Evolutionary conservation across 352 stramenopile genomes (phyloP).

Genomic region (Globisporangium iwayamae): DNA sequence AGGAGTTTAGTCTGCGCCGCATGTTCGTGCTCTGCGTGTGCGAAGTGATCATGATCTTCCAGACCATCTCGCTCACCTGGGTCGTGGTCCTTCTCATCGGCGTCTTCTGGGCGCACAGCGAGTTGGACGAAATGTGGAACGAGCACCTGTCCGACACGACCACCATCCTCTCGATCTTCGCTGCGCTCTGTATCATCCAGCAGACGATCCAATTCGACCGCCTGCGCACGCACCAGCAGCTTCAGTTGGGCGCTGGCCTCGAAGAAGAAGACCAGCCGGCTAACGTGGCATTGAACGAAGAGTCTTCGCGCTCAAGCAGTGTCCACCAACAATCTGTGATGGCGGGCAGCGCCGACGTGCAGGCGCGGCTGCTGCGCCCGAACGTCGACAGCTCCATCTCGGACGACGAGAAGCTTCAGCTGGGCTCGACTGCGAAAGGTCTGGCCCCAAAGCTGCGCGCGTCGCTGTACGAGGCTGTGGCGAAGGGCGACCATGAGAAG

Average conservation of each 20-base stretch:
- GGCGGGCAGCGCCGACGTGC: slow-evolving; percentile 2
- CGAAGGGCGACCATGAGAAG: slow-evolving; percentile 36
- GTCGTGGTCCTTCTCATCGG: slow-evolving; percentile 41
- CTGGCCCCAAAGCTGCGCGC: slow-evolving; percentile 47
- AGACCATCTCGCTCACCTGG: slow-evolving; percentile 47
- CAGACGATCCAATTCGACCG: slow-evolving; percentile 67
- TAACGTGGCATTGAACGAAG: slow-evolving; percentile 11
- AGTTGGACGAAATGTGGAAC: slow-evolving; percentile 42
- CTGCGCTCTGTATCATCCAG: slow-evolving; percentile 42
- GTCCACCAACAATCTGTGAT: too few relatives aligned
- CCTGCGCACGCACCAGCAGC: slow-evolving; percentile 55
- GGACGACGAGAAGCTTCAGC: slow-evolving; percentile 35
- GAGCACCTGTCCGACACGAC: slow-evolving; percentile 19
- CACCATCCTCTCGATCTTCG: slow-evolving; percentile 23
- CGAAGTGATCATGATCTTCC: slow-evolving; percentile 61
- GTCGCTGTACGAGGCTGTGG: slow-evolving; percentile 45
- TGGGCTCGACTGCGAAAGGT: slow-evolving; percentile 28
- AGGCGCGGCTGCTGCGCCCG: slow-evolving; percentile 29
- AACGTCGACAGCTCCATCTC: slow-evolving; percentile 39
- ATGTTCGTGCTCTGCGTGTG: slow-evolving; percentile 52
- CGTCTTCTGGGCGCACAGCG: slow-evolving; percentile 43
- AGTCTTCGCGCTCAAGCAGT: slow-evolving; percentile 7
- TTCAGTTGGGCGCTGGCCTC: slow-evolving; percentile 55
- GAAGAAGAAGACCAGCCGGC: slow-evolving; percentile 40
- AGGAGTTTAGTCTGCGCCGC: slow-evolving; percentile 45